Conservation (phyloP, 495 filamentous ascomycete species). For the Penicillium nucicola region DNA sequence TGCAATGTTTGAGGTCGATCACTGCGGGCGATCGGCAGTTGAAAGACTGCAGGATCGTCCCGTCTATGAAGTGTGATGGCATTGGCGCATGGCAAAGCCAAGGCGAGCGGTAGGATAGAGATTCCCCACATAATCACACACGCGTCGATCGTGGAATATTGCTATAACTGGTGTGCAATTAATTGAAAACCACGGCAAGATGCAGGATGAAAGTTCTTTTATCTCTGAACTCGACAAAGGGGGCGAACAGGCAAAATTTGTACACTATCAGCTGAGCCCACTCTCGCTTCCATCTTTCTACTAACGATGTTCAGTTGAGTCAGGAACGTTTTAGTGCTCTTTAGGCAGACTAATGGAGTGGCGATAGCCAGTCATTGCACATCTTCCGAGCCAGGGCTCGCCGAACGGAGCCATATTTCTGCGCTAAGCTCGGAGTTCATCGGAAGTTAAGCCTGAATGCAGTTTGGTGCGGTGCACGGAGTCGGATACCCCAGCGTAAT, state of each 20-base stretch:
- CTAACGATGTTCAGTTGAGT: background rate
- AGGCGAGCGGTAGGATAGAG: slow-evolving; percentile 12
- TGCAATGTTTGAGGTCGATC: slow-evolving; percentile 24
- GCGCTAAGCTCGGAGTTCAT: slow-evolving; percentile 4
- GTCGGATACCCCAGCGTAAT: no score
- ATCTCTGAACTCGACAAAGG: background rate
- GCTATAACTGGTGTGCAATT: no score
- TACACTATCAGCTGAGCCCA: background rate
- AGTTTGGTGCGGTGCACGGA: background rate
- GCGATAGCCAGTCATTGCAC: background rate
- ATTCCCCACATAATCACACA: slow-evolving; percentile 11
- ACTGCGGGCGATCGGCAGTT: slow-evolving; percentile 43
- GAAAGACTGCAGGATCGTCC: slow-evolving; percentile 42
- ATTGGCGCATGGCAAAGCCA: slow-evolving; percentile 15
- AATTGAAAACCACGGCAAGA: no score
- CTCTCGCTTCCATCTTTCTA: background rate
- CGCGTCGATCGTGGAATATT: background rate
- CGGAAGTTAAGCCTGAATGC: background rate
- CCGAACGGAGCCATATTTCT: background rate
- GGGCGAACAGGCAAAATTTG: background rate
- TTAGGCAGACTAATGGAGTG: background rate
- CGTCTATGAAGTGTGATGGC: slow-evolving; percentile 24
- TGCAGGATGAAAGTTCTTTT: background rate
- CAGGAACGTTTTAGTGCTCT: background rate
- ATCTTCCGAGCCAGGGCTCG: background rate